A percentile compares a stretch with the other conserved stretches of the same genome.
phyloP scores from a whole-genome alignment of 2,329 filamentous ascomycete species.

The Capronia epimyces region DNA sequence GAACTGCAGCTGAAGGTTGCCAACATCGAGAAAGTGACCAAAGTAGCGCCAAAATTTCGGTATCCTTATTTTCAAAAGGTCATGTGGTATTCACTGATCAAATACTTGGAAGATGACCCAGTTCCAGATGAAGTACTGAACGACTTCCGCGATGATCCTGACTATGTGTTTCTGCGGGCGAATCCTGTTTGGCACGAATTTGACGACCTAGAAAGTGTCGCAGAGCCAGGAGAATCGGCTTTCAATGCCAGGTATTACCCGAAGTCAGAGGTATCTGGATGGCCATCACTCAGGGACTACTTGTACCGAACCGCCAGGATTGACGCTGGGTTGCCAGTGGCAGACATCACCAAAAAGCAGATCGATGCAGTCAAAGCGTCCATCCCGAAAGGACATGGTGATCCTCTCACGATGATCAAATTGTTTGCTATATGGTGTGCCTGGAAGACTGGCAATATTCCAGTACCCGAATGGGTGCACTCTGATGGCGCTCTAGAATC shows the following conservation, averaged over 20 bases:
- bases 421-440: slow-evolving; percentile 61
- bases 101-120: slow-evolving; percentile 60
- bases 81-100: slow-evolving; percentile 62
- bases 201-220: slow-evolving; percentile 49
- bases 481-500: slow-evolving; percentile 47
- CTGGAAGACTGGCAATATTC: slow-evolving; percentile 62
- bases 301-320: slow-evolving; percentile 60
- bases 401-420: slow-evolving; percentile 56
- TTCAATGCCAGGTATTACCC: slow-evolving; percentile 59
- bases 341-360: slow-evolving; percentile 54
- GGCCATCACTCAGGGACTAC: slow-evolving; percentile 55
- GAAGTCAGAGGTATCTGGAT: slow-evolving; percentile 56
- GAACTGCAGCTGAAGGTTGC: slow-evolving; percentile 61
- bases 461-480: slow-evolving; percentile 57
- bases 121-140: slow-evolving; percentile 54
- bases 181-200: slow-evolving; percentile 56
- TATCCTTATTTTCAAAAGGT: slow-evolving; percentile 64
- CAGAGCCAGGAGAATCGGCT: slow-evolving; percentile 48
- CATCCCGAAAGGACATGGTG: slow-evolving; percentile 58
- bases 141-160: slow-evolving; percentile 51
- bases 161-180: slow-evolving; percentile 49
- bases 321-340: slow-evolving; percentile 52
- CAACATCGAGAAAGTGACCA: slow-evolving; percentile 62
- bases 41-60: slow-evolving; percentile 59
- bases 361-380: slow-evolving; percentile 57